Conservation (phyloP, 2,329 filamentous ascomycete genomes). For the Trichoderma cornu-damae region DNA sequence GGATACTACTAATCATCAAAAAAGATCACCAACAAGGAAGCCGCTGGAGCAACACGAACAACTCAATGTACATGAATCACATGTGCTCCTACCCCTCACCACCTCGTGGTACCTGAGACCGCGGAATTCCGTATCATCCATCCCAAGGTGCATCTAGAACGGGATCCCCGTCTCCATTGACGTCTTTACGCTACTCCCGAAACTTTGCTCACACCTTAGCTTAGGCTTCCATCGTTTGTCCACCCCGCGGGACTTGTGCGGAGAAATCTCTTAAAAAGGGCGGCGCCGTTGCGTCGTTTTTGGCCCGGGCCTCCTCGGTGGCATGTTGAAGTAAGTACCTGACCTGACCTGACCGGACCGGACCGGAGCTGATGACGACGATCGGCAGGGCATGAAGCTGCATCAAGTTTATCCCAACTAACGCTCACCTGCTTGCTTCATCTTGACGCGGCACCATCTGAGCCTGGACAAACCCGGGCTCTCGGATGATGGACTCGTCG, state of each 20-base stretch:
- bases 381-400: no score
- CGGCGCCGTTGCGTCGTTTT: background rate
- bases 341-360: background rate
- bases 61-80: background rate
- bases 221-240: background rate
- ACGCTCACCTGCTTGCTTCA: no score
- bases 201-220: background rate
- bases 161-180: background rate
- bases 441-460: background rate
- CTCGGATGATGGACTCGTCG: constrained; percentile 6
- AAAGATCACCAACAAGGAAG: background rate
- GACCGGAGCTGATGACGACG: background rate
- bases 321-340: background rate
- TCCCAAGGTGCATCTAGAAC: background rate
- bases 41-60: background rate
- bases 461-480: background rate
- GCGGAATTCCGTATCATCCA: background rate
- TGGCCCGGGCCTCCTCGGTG: background rate
- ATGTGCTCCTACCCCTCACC: constrained; percentile 7
- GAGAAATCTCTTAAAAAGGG: background rate
- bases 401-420: no score
- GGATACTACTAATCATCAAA: background rate
- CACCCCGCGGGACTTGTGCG: background rate
- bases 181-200: background rate
- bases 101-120: background rate